phyloP scores from a whole-genome alignment of 176 grass and related monocot species.

The Hordeum marinum region DNA sequence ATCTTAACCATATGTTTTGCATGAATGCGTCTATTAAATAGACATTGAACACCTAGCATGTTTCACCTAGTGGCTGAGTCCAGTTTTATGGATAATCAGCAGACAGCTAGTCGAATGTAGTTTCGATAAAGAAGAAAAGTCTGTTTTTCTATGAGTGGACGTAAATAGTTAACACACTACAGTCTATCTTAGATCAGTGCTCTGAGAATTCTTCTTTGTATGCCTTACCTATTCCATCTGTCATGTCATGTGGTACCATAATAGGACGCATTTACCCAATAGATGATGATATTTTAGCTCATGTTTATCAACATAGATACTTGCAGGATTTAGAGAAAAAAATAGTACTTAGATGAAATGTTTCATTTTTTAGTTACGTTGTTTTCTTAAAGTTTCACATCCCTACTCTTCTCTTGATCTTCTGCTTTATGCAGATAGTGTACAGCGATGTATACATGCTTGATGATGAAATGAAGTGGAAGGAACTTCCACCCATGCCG shows the following conservation, averaged over 20 bases:
- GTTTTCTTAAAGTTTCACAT: not conserved
- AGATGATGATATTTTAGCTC: not conserved
- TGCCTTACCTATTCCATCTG: not conserved
- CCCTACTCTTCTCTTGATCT: not conserved
- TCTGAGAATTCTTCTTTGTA: not conserved
- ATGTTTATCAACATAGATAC: not conserved
- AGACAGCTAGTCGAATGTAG: not conserved
- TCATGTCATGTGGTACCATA: not conserved
- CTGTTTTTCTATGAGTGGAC: too few relatives aligned
- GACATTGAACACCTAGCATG: not conserved
- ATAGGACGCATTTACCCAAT: not conserved
- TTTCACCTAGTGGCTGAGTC: not conserved
- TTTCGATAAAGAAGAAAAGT: not conserved
- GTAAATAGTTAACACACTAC: not conserved
- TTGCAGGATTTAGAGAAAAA: too few relatives aligned
- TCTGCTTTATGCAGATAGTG: conserved; percentile 57
- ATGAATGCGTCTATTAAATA: not conserved
- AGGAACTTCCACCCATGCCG: conserved; percentile 81
- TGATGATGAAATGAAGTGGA: conserved; percentile 65
- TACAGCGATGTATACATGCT: conserved; percentile 98
- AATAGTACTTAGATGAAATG: not conserved
- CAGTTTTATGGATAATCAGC: not conserved
- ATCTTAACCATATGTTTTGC: not conserved
- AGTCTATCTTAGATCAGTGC: not conserved
- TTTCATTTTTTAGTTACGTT: not conserved